Percentiles rank a stretch among this genome's conserved stretches.
Conservation (phyloP, 1,284 basidiomycete genomes). For the Anthracocystis walkeri region DNA sequence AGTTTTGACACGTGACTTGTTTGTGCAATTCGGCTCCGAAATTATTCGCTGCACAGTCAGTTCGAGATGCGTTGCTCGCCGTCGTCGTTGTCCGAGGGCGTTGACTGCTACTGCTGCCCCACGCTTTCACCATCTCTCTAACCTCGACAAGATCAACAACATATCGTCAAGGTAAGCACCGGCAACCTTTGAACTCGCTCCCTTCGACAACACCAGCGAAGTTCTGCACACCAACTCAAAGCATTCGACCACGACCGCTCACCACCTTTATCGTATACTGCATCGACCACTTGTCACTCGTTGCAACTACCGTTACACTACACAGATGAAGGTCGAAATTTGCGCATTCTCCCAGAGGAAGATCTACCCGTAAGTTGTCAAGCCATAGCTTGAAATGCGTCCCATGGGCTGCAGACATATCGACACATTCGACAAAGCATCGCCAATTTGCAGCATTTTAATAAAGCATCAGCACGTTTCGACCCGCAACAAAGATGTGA, state of each 20-base stretch:
- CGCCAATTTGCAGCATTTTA: neutral
- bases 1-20: conserved; percentile 6
- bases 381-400: conserved; percentile 9
- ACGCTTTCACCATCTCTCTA: conserved; percentile 40
- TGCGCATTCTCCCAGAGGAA: conserved; percentile 69
- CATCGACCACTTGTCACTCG: conserved; percentile 6
- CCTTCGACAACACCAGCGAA: conserved; percentile 19
- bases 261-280: conserved; percentile 11
- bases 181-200: conserved; percentile 5
- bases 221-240: conserved; percentile 9
- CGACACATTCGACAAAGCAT: conserved; percentile 8
- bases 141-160: conserved; percentile 42
- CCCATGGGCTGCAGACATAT: conserved; percentile 14
- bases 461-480: neutral
- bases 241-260: conserved; percentile 25
- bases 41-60: neutral
- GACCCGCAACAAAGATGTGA: neutral
- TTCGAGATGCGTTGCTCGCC: conserved; percentile 4
- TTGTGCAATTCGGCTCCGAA: conserved; percentile 1
- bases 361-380: conserved; percentile 68
- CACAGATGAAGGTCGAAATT: conserved; percentile 70
- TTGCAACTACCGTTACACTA: conserved; percentile 4
- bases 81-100: conserved; percentile 5
- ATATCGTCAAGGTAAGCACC: conserved; percentile 52
- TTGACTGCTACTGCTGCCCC: neutral